Percentiles rank a stretch among this genome's conserved stretches.
phyloP scores from a whole-genome alignment of 164 flowering plant species.

The Vitis riparia region DNA sequence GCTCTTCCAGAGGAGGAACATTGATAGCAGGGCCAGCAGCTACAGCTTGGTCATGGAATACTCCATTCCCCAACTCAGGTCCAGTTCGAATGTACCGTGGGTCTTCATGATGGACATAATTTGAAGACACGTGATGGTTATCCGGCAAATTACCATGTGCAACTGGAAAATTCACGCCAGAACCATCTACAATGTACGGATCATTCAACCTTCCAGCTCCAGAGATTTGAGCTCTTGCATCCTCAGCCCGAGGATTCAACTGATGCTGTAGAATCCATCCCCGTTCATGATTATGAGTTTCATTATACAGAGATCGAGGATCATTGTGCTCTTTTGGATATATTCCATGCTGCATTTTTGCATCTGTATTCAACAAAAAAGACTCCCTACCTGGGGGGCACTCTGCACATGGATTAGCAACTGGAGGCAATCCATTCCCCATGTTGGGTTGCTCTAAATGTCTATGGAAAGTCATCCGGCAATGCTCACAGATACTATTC shows the following conservation, averaged over 20 bases:
- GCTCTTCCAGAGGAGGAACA: constrained; percentile 50
- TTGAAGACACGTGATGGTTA: constrained; percentile 39
- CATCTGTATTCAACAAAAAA: constrained; percentile 43
- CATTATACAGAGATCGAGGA: constrained; percentile 37
- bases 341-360: constrained; percentile 46
- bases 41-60: constrained; percentile 50
- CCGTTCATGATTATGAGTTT: constrained; percentile 58
- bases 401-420: constrained; percentile 41
- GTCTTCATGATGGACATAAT: constrained; percentile 49
- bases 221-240: constrained; percentile 46
- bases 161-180: constrained; percentile 40
- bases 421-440: constrained; percentile 49
- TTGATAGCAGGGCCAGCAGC: constrained; percentile 41
- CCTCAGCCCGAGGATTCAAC: constrained; percentile 54
- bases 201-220: constrained; percentile 61
- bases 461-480: constrained; percentile 53
- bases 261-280: constrained; percentile 69
- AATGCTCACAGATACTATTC: constrained; percentile 55
- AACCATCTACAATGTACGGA: constrained; percentile 52
- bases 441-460: constrained; percentile 58
- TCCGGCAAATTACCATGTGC: constrained; percentile 49
- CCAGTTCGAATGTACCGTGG: constrained; percentile 45
- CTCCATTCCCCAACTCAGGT: constrained; percentile 55
- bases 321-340: constrained; percentile 54
- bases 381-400: constrained; percentile 53